Percentiles rank a stretch among this genome's conserved stretches.
phyloP scores from a whole-genome alignment of 2,329 filamentous ascomycete species.

The Hypoxylon sp. region DNA sequence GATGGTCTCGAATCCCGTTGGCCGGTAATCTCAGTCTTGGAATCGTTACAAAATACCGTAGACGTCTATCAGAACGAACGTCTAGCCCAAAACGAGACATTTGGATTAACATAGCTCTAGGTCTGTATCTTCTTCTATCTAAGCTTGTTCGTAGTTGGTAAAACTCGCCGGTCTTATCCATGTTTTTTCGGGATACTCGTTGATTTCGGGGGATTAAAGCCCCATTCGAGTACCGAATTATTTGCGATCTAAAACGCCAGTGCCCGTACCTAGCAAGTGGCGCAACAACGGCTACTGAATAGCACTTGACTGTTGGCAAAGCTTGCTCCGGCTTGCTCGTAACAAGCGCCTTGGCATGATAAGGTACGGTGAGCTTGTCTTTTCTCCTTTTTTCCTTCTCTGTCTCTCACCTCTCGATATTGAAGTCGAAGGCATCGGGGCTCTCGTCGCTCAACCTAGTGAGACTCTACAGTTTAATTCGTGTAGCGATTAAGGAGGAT shows the following conservation, averaged over 20 bases:
- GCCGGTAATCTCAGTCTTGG: background rate
- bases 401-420: background rate
- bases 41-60: background rate
- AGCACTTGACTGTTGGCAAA: conserved; percentile 4
- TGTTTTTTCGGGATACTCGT: conserved; percentile 13
- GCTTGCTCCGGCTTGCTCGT: conserved; percentile 30
- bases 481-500: background rate
- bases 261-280: conserved; percentile 17
- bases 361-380: background rate
- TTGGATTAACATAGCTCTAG: background rate
- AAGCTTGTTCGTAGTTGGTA: background rate
- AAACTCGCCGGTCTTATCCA: conserved; percentile 22
- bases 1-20: conserved; percentile 15
- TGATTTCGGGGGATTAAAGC: conserved; percentile 13
- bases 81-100: background rate
- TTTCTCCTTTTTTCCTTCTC: background rate
- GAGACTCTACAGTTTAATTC: background rate
- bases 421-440: background rate
- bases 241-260: conserved; percentile 15
- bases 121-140: background rate
- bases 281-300: conserved; percentile 16
- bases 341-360: conserved; percentile 18
- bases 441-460: background rate
- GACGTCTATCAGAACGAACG: background rate
- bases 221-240: conserved; percentile 15